A percentile compares a stretch with the other conserved stretches of the same genome.
These are phyloP conservation scores for Mollisiaceae sp. DNA, from an alignment of 2,329 filamentous ascomycete species.

Conservation along the genomic window DNA sequence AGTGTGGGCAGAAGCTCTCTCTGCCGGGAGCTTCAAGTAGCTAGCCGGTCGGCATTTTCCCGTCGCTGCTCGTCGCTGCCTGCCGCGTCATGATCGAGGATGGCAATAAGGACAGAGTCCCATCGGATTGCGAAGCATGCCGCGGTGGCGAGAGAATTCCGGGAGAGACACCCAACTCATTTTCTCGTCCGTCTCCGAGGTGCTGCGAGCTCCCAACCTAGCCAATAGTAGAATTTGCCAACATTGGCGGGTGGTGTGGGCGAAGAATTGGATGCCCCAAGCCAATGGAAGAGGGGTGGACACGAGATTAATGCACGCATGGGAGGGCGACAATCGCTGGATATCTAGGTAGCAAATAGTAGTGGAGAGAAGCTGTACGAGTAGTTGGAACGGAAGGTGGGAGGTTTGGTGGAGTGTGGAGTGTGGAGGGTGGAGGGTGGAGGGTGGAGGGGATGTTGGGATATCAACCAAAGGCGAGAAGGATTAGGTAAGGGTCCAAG, in stretches of 20 bases:
- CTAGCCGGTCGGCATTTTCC: conserved; percentile 4
- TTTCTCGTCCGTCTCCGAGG: not conserved
- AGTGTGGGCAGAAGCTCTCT: not conserved
- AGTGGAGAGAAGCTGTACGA: not conserved
- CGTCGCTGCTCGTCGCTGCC: not conserved
- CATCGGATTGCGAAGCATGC: not conserved
- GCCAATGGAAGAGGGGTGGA: not conserved
- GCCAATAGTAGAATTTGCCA: conserved; percentile 8
- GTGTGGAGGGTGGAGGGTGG: not conserved
- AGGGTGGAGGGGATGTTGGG: no score
- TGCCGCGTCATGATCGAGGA: not conserved
- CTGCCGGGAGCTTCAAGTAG: conserved; percentile 6
- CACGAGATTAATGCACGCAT: not conserved
- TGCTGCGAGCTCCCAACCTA: not conserved
- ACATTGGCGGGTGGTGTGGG: not conserved
- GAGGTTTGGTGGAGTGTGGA: not conserved
- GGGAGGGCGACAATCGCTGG: not conserved
- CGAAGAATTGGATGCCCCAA: not conserved
- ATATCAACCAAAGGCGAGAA: not conserved
- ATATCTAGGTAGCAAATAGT: no score
- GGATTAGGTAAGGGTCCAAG: no score
- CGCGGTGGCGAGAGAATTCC: not conserved
- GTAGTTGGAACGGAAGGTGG: not conserved
- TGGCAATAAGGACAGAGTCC: not conserved
- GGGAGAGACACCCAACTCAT: not conserved